Base-by-base conservation (phyloP, 1,284 basidiomycete genomes). In the Pterulicium gracile region DNA sequence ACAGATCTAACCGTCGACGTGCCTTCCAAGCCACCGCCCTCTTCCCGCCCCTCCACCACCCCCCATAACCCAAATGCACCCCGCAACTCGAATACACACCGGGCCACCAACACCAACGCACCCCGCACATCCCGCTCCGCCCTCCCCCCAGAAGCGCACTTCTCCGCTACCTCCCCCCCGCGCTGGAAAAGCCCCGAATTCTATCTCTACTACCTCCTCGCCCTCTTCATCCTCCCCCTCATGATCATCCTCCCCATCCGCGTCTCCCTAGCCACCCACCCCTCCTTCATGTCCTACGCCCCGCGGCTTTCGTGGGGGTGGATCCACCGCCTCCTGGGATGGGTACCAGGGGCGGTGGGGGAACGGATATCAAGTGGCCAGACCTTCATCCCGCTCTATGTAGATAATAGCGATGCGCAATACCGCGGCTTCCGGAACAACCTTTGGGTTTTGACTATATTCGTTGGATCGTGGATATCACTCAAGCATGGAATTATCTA, bases 401-500 rank as follows among this genome's bases (percentile, higher is more conserved):
- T 32, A 88, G 91, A 95, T 59, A 88, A 84, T 58, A 90, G 86
- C 51, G 90, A 94, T 56, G 65, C 70, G 0, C 91, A 94, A 66
- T 93, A 91, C 58, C 83, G 84, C 18, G 75, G 79, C 1, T 92
- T 95, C 63, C 76, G 91, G 43, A 70, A 73, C 54, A 89, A 89
- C 57, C 59, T 92, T 35, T 72, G 77, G 14, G 58, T 77, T 1
- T 71, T 93, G 4, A 56, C 73, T 18, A 51, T 68, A 36, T 72
- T 86, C 7, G 73, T 76, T 10, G 52, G 60, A 41, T 52, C 67
- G 24, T 78, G 73, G 54, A 58, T 77, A 5, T 54, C 60, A 22
- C 57, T 71, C 43, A 80, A 79, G 55, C 7, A 17, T 7, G 39
- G 7, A 10, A 7, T 41, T 64, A 57, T 23, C 43, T 75, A 12